phyloP scores from a whole-genome alignment of 768 basidiomycete species.

The Arthromyces matolae region DNA sequence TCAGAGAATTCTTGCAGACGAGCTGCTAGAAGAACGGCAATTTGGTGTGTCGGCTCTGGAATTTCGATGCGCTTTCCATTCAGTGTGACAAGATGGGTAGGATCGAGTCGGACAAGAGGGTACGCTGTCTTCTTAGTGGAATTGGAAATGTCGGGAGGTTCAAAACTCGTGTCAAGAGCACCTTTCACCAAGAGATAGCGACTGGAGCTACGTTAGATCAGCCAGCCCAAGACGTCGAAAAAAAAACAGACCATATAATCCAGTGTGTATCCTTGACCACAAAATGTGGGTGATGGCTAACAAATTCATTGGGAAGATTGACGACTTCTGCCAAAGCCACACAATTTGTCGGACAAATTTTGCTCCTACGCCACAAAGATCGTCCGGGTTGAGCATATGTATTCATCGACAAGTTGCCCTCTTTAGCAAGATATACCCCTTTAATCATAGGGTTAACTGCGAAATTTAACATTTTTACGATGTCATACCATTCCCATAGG shows the following conservation, averaged over 20 bases:
- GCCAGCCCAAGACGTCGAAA: neutral
- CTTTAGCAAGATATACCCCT: conserved; percentile 71
- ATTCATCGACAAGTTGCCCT: conserved; percentile 45
- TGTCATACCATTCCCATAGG: conserved; percentile 55
- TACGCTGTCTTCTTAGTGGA: conserved; percentile 15
- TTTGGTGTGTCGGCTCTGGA: conserved; percentile 54
- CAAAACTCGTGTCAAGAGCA: conserved; percentile 2
- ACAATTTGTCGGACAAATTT: conserved; percentile 42
- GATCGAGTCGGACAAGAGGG: conserved; percentile 49
- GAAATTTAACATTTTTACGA: neutral
- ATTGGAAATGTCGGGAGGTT: conserved; percentile 7
- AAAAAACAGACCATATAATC: conserved; percentile 57
- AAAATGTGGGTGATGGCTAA: conserved; percentile 48
- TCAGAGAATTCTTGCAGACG: conserved; percentile 37
- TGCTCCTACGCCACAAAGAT: conserved; percentile 51
- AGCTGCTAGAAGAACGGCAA: conserved; percentile 43
- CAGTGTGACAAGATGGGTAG: conserved; percentile 4
- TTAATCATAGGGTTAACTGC: conserved; percentile 1
- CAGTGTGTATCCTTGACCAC: conserved; percentile 64
- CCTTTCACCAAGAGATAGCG: conserved; percentile 61
- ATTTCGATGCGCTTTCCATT: conserved; percentile 37
- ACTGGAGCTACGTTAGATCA: conserved; percentile 27
- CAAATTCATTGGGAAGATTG: conserved; percentile 54
- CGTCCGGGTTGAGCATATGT: conserved; percentile 34
- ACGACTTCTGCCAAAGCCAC: conserved; percentile 64